Evolutionary conservation across 2,329 filamentous ascomycete species (phyloP).

Genomic region (Sporothrix mexicana): DNA sequence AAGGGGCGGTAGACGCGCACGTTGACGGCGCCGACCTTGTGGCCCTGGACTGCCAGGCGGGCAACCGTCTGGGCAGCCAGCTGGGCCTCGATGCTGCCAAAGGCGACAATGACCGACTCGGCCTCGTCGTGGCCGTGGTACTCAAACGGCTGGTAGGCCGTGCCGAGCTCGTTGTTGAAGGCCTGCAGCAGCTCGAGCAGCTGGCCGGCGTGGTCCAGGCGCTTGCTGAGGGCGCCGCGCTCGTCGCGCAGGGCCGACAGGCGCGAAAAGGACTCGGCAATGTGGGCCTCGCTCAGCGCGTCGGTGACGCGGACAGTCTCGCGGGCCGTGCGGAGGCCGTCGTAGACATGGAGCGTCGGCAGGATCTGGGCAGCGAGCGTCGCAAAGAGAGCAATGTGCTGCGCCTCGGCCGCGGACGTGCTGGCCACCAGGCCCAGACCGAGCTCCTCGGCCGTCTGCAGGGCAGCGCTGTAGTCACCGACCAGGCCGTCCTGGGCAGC

Average conservation of each 20-base stretch:
- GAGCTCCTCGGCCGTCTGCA: conserved; percentile 85
- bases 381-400: conserved; percentile 84
- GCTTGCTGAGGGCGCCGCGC: conserved; percentile 61
- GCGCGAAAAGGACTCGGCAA: conserved; percentile 69
- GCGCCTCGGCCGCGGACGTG: conserved; percentile 84
- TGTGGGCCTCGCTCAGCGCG: conserved; percentile 66
- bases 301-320: conserved; percentile 77
- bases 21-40: conserved; percentile 84
- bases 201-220: conserved; percentile 74
- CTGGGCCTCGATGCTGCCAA: conserved; percentile 89
- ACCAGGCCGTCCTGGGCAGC: conserved; percentile 72
- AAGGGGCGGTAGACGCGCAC: conserved; percentile 96
- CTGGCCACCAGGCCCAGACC: conserved; percentile 86
- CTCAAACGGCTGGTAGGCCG: conserved; percentile 90
- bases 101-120: conserved; percentile 85
- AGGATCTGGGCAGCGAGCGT: conserved; percentile 73
- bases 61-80: conserved; percentile 80
- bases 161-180: conserved; percentile 91
- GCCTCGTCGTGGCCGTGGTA: conserved; percentile 84
- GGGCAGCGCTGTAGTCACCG: conserved; percentile 81
- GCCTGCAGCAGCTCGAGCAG: conserved; percentile 70
- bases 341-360: conserved; percentile 80
- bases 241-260: conserved; percentile 47
- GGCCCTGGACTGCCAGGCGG: conserved; percentile 72
- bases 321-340: conserved; percentile 73